Evolutionary conservation across 441 rosid species (phyloP).

Genomic region (Gossypium trilobum): DNA sequence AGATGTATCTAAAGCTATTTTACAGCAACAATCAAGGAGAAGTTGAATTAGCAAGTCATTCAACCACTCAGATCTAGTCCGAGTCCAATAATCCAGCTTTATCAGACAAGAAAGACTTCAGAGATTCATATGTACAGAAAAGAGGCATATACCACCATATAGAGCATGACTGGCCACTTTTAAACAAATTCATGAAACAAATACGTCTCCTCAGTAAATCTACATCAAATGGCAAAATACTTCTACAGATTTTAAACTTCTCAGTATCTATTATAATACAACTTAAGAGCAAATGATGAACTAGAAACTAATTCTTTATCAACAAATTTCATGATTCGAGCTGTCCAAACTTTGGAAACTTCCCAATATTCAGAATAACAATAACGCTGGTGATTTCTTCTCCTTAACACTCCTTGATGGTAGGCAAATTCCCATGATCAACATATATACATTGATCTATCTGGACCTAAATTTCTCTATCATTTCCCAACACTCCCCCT

Average conservation of each 20-base stretch:
- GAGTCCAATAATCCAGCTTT: not conserved
- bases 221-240: not conserved
- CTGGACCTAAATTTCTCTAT: not conserved
- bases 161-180: not conserved
- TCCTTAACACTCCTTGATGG: not conserved
- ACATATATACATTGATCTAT: not conserved
- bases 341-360: not conserved
- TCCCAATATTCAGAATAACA: not conserved
- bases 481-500: not conserved
- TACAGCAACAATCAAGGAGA: not conserved
- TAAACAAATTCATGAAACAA: not conserved
- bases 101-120: not conserved
- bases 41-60: not conserved
- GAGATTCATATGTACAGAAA: not conserved
- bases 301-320: not conserved
- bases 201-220: not conserved
- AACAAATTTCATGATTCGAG: not conserved
- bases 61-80: not conserved
- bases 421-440: not conserved
- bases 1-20: not conserved
- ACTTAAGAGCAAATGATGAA: not conserved
- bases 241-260: not conserved
- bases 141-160: not conserved
- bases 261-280: not conserved
- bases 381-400: not conserved